phyloP scores from a whole-genome alignment of 73 alveolate genomes.

The Tetrahymena thermophila region DNA sequence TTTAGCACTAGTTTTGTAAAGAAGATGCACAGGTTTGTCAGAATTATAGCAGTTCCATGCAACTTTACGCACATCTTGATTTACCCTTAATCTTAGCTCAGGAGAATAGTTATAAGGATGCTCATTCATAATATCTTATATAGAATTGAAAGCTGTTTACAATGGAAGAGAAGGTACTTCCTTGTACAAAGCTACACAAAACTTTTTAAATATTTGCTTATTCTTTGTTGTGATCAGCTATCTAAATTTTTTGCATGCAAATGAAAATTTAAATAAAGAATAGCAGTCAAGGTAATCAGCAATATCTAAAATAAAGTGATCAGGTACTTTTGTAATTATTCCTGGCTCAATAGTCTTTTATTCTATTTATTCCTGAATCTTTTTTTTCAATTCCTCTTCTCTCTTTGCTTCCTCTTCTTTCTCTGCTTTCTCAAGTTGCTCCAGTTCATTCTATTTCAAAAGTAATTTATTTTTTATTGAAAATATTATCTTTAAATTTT shows the following conservation, averaged over 20 bases:
- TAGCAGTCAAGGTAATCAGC: background rate
- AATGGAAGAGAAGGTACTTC: background rate
- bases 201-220: background rate
- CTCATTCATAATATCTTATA: background rate
- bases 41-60: background rate
- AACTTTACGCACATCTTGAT: background rate
- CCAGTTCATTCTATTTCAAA: background rate
- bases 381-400: background rate
- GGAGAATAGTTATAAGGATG: background rate
- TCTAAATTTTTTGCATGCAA: background rate
- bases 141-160: background rate
- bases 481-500: background rate
- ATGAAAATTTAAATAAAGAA: background rate
- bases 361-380: background rate
- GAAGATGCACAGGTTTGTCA: background rate
- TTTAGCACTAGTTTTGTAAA: background rate
- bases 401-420: background rate
- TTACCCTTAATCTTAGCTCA: background rate
- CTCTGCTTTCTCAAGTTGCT: background rate
- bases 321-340: background rate
- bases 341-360: background rate
- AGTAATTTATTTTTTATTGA: background rate
- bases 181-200: background rate
- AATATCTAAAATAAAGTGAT: background rate
- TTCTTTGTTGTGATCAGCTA: background rate